Conservation (phyloP, 106 monocot genomes). For the Allium cepa region DNA sequence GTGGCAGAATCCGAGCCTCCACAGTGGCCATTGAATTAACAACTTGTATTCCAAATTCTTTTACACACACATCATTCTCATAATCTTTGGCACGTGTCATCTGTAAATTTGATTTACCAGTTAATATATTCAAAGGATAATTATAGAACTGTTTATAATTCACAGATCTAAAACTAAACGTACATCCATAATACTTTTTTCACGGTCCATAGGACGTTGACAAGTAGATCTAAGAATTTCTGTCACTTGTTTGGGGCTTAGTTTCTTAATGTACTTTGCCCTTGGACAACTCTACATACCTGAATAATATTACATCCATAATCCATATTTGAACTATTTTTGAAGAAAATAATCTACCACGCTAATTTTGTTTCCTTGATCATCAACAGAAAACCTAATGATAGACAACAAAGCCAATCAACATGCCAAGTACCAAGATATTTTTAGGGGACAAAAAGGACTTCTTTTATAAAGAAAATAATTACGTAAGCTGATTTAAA, state of each 20-base stretch:
- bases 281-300: conserved; percentile 43
- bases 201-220: conserved; percentile 58
- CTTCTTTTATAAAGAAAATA: too few relatives aligned
- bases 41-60: conserved; percentile 59
- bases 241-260: conserved; percentile 78
- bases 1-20: conserved; percentile 45
- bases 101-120: conserved; percentile 13
- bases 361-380: neutral
- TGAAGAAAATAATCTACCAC: conserved; percentile 27
- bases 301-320: neutral
- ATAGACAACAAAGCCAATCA: neutral
- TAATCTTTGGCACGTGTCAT: conserved; percentile 30
- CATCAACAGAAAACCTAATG: conserved; percentile 14
- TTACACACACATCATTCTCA: conserved; percentile 26
- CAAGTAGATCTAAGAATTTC: conserved; percentile 67
- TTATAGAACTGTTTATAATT: neutral
- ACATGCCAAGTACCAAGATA: neutral
- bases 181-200: conserved; percentile 55
- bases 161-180: neutral
- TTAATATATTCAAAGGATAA: neutral
- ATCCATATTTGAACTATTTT: conserved; percentile 8
- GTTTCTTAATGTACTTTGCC: conserved; percentile 68
- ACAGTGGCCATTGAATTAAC: conserved; percentile 14
- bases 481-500: too few relatives aligned
- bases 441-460: too few relatives aligned